A percentile compares a stretch with the other conserved stretches of the same genome.
Evolutionary conservation across 257 asterid genomes (phyloP).

Genomic region (Ophiorrhiza pumila): DNA sequence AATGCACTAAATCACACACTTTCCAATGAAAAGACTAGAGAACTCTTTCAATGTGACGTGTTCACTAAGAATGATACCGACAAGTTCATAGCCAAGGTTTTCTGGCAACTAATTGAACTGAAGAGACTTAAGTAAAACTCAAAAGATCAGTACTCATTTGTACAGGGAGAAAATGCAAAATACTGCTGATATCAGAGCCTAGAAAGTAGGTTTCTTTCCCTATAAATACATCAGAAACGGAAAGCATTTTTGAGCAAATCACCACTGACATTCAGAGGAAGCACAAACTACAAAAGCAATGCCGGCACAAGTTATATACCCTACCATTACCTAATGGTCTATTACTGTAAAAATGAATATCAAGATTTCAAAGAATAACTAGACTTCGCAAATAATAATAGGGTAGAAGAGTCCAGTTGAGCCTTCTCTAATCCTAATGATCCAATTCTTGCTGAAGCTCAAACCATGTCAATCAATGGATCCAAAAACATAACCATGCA

Average conservation of each 20-base stretch:
- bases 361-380: neutral
- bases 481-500: neutral
- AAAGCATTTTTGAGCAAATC: neutral
- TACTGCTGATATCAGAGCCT: neutral
- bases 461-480: too few relatives aligned
- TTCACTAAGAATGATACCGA: neutral
- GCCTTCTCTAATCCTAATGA: neutral
- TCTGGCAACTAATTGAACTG: neutral
- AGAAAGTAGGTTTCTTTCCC: neutral
- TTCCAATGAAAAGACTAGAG: neutral
- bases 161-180: neutral
- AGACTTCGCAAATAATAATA: neutral
- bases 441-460: too few relatives aligned
- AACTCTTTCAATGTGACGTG: too few relatives aligned
- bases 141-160: neutral
- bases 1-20: neutral
- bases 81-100: neutral
- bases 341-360: neutral
- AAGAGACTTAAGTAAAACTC: neutral
- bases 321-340: neutral
- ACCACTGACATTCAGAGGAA: neutral
- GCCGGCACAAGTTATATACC: neutral
- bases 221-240: too few relatives aligned
- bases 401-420: too few relatives aligned
- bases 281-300: neutral